Conservation (phyloP, 805 yeast species). For the Naumovozyma castellii region DNA sequence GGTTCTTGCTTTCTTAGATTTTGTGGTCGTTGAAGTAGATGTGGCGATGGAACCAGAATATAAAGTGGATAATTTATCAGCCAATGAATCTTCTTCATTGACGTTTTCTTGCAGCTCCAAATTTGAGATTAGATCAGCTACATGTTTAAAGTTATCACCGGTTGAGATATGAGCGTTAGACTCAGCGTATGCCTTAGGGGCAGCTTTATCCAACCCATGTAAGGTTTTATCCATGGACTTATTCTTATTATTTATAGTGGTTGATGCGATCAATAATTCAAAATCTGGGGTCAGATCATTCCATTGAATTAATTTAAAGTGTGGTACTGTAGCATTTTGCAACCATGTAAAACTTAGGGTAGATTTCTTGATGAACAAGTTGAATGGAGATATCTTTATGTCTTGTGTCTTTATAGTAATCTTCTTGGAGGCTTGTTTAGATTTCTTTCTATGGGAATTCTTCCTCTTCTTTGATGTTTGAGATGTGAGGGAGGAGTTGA, state of each 20-base stretch:
- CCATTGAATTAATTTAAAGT: conserved; percentile 50
- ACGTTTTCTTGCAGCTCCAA: conserved; percentile 32
- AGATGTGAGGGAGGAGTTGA: neutral
- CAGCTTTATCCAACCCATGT: conserved; percentile 38
- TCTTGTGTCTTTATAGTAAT: conserved; percentile 41
- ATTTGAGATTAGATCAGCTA: conserved; percentile 36
- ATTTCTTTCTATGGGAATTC: conserved; percentile 28
- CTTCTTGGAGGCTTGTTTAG: conserved; percentile 41
- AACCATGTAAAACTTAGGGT: conserved; percentile 48
- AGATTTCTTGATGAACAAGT: conserved; percentile 28
- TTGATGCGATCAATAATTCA: conserved; percentile 17
- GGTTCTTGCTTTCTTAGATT: conserved; percentile 38
- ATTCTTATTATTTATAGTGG: conserved; percentile 3
- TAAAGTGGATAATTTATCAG: conserved; percentile 35
- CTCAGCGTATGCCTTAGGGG: conserved; percentile 51
- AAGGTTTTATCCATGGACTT: conserved; percentile 12
- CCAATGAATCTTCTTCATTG: conserved; percentile 40
- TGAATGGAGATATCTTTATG: conserved; percentile 19
- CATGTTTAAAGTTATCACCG: conserved; percentile 54
- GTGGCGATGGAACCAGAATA: conserved; percentile 8
- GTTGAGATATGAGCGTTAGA: conserved; percentile 50
- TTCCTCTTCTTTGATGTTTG: conserved; percentile 37
- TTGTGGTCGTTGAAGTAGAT: conserved; percentile 20
- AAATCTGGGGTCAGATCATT: conserved; percentile 32
- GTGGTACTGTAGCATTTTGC: conserved; percentile 49